Conservation (phyloP, 306 rosid genomes). For the Cicer pinnatifidum region DNA sequence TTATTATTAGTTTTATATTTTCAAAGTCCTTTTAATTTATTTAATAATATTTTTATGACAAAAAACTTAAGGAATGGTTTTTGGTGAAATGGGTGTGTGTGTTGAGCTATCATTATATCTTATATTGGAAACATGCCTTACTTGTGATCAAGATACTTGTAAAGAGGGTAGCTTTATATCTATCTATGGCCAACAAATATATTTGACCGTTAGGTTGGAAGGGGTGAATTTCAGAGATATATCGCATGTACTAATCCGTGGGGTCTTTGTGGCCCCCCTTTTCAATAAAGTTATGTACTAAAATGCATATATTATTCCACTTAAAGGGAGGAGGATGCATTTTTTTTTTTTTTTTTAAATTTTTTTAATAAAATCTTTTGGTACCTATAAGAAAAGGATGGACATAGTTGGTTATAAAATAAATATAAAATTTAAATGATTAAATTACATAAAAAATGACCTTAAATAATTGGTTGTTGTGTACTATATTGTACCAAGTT, state of each 20-base stretch:
- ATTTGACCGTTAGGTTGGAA: constrained; percentile 52
- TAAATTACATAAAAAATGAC: too few relatives aligned
- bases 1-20: constrained; percentile 13
- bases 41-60: constrained; percentile 6
- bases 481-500: too few relatives aligned
- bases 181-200: constrained; percentile 34
- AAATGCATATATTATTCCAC: too few relatives aligned
- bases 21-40: not conserved
- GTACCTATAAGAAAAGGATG: too few relatives aligned
- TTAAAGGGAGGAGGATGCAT: too few relatives aligned
- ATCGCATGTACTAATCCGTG: constrained; percentile 44
- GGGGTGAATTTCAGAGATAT: constrained; percentile 40
- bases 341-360: too few relatives aligned
- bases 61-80: constrained; percentile 36
- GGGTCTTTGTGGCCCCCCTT: constrained; percentile 43
- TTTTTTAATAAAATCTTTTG: too few relatives aligned
- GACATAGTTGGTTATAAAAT: too few relatives aligned
- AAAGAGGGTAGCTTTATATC: constrained; percentile 54
- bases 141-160: constrained; percentile 57
- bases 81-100: constrained; percentile 40
- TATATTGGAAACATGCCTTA: constrained; percentile 80
- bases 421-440: too few relatives aligned
- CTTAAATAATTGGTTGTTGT: too few relatives aligned
- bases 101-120: constrained; percentile 68
- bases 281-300: too few relatives aligned